Conservation (phyloP, 495 filamentous ascomycete genomes). For the Chaetomidium leptoderma region DNA sequence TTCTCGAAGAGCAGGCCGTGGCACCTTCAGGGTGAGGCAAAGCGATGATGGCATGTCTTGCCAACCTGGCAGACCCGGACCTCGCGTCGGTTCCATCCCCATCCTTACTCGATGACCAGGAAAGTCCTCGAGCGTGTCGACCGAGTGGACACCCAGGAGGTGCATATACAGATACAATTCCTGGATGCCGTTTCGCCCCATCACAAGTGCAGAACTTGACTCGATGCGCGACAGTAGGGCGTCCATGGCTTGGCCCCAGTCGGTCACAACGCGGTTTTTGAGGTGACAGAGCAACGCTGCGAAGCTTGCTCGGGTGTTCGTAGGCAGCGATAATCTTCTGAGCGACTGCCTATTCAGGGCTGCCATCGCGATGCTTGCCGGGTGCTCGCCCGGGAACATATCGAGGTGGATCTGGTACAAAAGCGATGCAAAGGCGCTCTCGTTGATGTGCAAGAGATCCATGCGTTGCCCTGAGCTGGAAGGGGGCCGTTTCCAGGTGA, state of each 20-base stretch:
- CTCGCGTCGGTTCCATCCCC: background rate
- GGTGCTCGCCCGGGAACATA: constrained; percentile 2
- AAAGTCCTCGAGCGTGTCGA: background rate
- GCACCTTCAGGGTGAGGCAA: constrained; percentile 37
- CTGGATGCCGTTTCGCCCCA: constrained; percentile 1
- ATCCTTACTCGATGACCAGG: background rate
- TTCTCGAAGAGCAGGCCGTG: constrained; percentile 15
- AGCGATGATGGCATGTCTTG: constrained; percentile 34
- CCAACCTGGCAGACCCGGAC: constrained; percentile 19
- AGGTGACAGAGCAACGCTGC: background rate
- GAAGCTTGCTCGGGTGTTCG: constrained; percentile 1
- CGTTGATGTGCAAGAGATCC: constrained; percentile 3
- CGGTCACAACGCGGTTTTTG: constrained; percentile 3
- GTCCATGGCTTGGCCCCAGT: constrained; percentile 2
- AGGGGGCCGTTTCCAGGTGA: constrained; percentile 13
- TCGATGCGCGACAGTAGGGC: background rate
- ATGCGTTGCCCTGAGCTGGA: constrained; percentile 9
- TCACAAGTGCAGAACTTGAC: background rate
- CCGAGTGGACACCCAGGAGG: background rate
- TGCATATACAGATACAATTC: constrained; percentile 6
- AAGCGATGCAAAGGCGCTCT: background rate
- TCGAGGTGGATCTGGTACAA: constrained; percentile 1
- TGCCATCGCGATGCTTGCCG: background rate
- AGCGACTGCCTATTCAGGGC: accelerated
- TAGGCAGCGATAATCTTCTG: background rate